Evolutionary conservation across 805 yeast species (phyloP), one percentile per base, ranked within the genome.

Genomic region (Metschnikowia corniflorae): DNA sequence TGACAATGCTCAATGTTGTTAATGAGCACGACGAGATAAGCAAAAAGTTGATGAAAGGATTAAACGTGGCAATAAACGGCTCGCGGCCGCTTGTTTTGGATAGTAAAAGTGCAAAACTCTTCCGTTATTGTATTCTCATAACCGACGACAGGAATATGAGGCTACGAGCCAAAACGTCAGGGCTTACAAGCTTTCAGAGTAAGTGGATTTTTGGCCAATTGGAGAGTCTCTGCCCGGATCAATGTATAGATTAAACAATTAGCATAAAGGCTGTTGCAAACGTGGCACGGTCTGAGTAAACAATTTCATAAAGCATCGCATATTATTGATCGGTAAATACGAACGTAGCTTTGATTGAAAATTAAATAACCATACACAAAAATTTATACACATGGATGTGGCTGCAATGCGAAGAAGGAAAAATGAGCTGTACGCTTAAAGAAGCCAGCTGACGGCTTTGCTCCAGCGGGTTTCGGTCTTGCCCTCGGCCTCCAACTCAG

Each of bases 111-210:
- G 69, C 79, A 12, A 58, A 59, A 34, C 53, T 56, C 18, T 77
- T 79, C 54, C 63, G 71, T 31, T 78, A 77, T 54, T 77, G 83
- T 44, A 70, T 81, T 18, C 59, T 84, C 33, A 75, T 84, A 24
- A 80, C 89, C 2, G 91, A 84, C 58, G 91, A 85, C 54, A 63
- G 79, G 37, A 82, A 79, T 44, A 78, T 84, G 85, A 65, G 84
- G 44, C 57, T 78, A 26, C 74, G 85, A 44, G 80, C 86, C 2
- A 74, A 77, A 49, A 62, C 76, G 3, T 63, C 72, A n/a, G 78
- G 78, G 1, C 64, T 77, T 26, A 62, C 73, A 6, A 70, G 77
- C 29, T 75, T 69, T 54, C 78, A 75, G 35, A 76, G 82, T 42
- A 68, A 71, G 41, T 80, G 85, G 85, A 63, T 80, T 33, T 77